A percentile compares a stretch with the other conserved stretches of the same genome.
Evolutionary conservation across 805 yeast species (phyloP).

Genomic region (Spathaspora hagerdaliae): DNA sequence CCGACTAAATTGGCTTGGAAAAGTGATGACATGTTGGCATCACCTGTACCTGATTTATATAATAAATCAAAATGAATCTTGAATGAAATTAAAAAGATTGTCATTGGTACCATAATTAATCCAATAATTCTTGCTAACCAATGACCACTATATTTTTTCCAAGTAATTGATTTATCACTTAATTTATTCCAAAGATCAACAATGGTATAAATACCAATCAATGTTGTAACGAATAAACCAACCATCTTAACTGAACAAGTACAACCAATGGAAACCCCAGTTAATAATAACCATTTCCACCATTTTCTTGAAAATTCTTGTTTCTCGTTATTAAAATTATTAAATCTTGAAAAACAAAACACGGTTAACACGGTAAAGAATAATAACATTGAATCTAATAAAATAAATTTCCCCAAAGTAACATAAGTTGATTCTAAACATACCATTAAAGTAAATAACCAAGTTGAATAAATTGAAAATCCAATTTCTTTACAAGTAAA

Average conservation of each 20-base stretch:
- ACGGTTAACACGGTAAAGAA: conserved; percentile 80
- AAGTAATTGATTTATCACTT: conserved; percentile 59
- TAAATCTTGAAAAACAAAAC: conserved; percentile 67
- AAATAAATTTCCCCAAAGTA: conserved; percentile 68
- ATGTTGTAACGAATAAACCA: conserved; percentile 82
- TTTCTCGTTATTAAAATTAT: conserved; percentile 47
- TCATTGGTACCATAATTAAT: conserved; percentile 60
- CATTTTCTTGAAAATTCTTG: conserved; percentile 64
- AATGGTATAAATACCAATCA: conserved; percentile 87
- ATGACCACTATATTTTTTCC: conserved; percentile 50
- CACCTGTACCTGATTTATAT: conserved; percentile 77
- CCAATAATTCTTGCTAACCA: conserved; percentile 65
- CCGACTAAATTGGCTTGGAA: conserved; percentile 77
- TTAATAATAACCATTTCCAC: conserved; percentile 89
- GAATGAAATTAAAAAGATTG: conserved; percentile 62
- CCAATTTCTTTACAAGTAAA: conserved; percentile 62
- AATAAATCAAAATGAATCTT: conserved; percentile 73
- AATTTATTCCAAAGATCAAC: conserved; percentile 83
- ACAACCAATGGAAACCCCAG: conserved; percentile 87
- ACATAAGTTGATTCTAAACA: conserved; percentile 66
- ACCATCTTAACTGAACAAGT: conserved; percentile 95
- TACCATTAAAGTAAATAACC: conserved; percentile 60
- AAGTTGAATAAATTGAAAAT: conserved; percentile 45
- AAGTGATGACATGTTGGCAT: conserved; percentile 71
- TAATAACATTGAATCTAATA: conserved; percentile 71